These are phyloP conservation scores for Heliamphora pulchella DNA, from an alignment of 179 eudicot genomes.

Conservation along the genomic window DNA sequence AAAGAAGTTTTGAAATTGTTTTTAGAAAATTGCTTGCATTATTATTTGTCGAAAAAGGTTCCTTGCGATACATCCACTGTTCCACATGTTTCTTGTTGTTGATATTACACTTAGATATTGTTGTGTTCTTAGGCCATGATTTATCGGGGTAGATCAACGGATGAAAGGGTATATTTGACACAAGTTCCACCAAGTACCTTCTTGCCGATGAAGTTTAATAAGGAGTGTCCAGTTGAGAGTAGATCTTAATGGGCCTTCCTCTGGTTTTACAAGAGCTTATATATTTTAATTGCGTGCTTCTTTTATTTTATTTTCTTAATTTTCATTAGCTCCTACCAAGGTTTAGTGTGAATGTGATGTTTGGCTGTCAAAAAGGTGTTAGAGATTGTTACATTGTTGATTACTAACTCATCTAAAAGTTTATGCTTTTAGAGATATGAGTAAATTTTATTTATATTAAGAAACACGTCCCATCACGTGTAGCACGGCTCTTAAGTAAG, in stretches of 20 bases:
- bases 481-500: too few species aligned
- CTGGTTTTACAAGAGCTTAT: background rate
- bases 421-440: too few species aligned
- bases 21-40: background rate
- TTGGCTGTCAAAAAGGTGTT: too few species aligned
- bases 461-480: too few species aligned
- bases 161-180: background rate
- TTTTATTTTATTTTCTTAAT: too few species aligned
- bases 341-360: background rate
- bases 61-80: background rate
- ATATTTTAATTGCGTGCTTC: background rate
- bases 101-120: background rate
- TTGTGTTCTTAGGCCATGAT: background rate
- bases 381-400: too few species aligned
- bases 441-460: too few species aligned
- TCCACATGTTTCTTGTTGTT: background rate
- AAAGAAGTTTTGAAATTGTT: background rate
- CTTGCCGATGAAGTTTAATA: background rate
- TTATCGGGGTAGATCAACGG: background rate
- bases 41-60: too few species aligned
- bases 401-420: too few species aligned
- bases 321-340: background rate
- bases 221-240: background rate
- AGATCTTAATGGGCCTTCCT: background rate
- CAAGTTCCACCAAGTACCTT: background rate